A percentile compares a stretch with the other conserved stretches of the same genome.
These are phyloP conservation scores for Pseudopithomyces maydicus DNA, from an alignment of 2,329 filamentous ascomycete genomes.

Conservation along the genomic window DNA sequence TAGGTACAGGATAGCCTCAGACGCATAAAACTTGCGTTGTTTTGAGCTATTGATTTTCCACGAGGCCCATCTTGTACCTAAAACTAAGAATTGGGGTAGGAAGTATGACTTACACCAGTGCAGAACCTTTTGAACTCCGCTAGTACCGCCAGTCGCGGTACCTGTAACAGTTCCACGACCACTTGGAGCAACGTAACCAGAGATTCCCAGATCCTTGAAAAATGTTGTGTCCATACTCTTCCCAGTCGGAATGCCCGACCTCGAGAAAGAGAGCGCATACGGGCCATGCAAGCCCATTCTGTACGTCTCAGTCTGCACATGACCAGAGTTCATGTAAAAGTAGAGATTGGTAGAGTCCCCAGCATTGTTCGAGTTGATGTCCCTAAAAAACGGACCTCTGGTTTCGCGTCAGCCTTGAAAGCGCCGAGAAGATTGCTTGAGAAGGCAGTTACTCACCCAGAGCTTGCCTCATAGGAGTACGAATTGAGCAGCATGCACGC, in stretches of 20 bases:
- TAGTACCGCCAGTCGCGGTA: constrained; percentile 62
- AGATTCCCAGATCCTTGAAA: constrained; percentile 63
- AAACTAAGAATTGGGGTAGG: too few species aligned
- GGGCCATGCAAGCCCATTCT: constrained; percentile 69
- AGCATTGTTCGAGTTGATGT: constrained; percentile 69
- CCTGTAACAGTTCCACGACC: constrained; percentile 65
- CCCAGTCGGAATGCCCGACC: constrained; percentile 59
- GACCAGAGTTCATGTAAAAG: constrained; percentile 72
- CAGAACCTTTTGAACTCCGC: constrained; percentile 60
- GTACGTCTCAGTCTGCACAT: constrained; percentile 62
- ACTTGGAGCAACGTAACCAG: constrained; percentile 62
- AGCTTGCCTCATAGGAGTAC: constrained; percentile 63
- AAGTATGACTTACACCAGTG: constrained; percentile 58
- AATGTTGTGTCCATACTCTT: constrained; percentile 59
- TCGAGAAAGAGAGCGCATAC: constrained; percentile 66
- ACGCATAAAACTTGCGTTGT: too few species aligned
- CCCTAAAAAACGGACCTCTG: constrained; percentile 67
- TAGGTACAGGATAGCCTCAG: too few species aligned
- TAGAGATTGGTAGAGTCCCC: constrained; percentile 64
- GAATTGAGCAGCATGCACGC: constrained; percentile 66
- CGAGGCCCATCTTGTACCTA: too few species aligned
- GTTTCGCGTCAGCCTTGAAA: too few species aligned
- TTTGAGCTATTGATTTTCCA: too few species aligned
- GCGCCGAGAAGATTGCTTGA: too few species aligned
- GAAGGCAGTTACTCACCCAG: too few species aligned